Conservation (phyloP, 1,284 basidiomycete genomes). For the Vanrija humicola region DNA sequence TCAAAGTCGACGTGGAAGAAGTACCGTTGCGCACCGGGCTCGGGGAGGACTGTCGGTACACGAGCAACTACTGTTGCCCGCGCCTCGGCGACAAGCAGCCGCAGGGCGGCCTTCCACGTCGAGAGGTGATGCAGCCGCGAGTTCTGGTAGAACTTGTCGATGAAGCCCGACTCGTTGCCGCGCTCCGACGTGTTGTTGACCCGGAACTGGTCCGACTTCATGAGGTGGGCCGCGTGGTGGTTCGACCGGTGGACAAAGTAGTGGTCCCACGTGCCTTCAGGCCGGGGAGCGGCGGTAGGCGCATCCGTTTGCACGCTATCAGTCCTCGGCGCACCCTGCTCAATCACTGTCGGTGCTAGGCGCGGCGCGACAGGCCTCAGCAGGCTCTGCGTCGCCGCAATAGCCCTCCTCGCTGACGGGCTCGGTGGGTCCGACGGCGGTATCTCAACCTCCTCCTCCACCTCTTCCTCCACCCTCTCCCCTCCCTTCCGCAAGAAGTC, state of each 20-base stretch:
- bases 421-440: slow-evolving; percentile 3
- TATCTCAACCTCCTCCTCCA: slow-evolving; percentile 6
- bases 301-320: not conserved
- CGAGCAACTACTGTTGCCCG: slow-evolving; percentile 46
- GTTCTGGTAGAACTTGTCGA: slow-evolving; percentile 85
- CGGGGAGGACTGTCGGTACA: slow-evolving; percentile 11
- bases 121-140: slow-evolving; percentile 87
- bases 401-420: not conserved
- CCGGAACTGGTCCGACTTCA: slow-evolving; percentile 79
- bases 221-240: slow-evolving; percentile 64
- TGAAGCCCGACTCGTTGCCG: slow-evolving; percentile 71
- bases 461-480: slow-evolving; percentile 10
- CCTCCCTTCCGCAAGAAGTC: slow-evolving; percentile 17
- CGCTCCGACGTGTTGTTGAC: slow-evolving; percentile 70
- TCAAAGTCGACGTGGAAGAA: slow-evolving; percentile 97
- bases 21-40: slow-evolving; percentile 53
- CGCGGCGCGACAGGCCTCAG: not conserved
- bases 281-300: not conserved
- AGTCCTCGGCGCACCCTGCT: not conserved
- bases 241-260: slow-evolving; percentile 59
- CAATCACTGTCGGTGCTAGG: not conserved
- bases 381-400: not conserved
- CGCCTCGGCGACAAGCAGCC: slow-evolving; percentile 72
- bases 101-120: slow-evolving; percentile 87
- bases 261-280: slow-evolving; percentile 32